Base-by-base conservation (phyloP, 805 yeast genomes). In the Kluyveromyces dobzhanskii region DNA sequence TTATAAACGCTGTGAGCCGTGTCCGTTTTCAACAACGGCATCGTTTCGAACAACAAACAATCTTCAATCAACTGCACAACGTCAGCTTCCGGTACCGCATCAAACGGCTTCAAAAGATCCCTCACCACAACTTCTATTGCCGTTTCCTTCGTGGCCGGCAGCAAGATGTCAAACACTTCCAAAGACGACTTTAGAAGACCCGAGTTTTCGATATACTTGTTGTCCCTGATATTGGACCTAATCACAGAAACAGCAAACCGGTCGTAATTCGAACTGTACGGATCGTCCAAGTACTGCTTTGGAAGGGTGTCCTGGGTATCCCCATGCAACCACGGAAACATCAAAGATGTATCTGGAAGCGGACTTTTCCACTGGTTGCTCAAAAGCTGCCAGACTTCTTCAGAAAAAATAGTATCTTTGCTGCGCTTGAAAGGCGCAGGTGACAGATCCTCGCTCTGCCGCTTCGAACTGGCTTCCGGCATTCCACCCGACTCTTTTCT, bases 301-400 rank as follows among this genome's bases (percentile, higher is more conserved):
- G 41, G 40, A 45, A 44, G 44, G 14, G 46, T 32, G 3, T 16
- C 30, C 5, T 66, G 67, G 44, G 80, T 76, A 32, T 83, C 65
- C 1, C 94, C 92, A 56, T 88, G 95, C 18, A 85, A 66, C 96
- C 96, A 87, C 0, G 97, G 97, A 50, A 87, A 88, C 70, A 88
- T 75, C 9, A 53, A 53, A 17, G 68, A 71, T 14, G 88, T 80
- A 3, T 73, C 73, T 0, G 96, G 95, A 30, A 80, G 53, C 29
- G 37, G 37, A 17, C 37, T 34, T 25, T 21, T 26, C 37, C 37
- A 34, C 26, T 51, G 55, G 13, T 25, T 21, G 17, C 32, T 35
- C 28, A 43, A 34, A 6, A 45, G 46, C 14, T 37, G 34, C 18
- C 35, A 27, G 17, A 48, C 36, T 14, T 49, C 47, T 5, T 21